Evolutionary conservation across 2,329 filamentous ascomycete species (phyloP), one percentile per base, ranked within the genome.

Genomic region (Fusarium pseudocircinatum): DNA sequence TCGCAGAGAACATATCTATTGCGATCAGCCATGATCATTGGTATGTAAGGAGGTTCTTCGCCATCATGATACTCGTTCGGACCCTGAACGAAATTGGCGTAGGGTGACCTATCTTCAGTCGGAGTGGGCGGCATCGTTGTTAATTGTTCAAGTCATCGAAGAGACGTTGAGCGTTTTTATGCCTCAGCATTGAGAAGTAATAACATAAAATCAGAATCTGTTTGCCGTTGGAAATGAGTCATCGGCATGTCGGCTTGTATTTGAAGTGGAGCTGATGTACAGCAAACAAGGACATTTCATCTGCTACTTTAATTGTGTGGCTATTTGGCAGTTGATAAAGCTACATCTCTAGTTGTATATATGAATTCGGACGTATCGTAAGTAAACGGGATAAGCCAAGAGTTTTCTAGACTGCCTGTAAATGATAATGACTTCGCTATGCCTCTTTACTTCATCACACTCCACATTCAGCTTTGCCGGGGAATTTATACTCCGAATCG

Each of bases 101-200:
- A 47, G 2, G 26, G 26, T 11, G 13, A 28, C 15, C 7, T 15
- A 7, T 15, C 26, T 47, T 22, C 20, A 10, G 6, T 4, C 13
- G 3, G 13, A 28, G 0, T 7, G 9, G 26, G 13, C 8, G 44
- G 8, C 44, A 47, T 28, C 7, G 0, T 28, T 11, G 2, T 11
- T 15, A 47, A 28, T 3, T 28, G 5, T 15, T 46, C 4, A 22
- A 46, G 18, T 15, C 1, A 15, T 15, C 3, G 26, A 46, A 46
- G 4, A 22, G 26, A 28, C 4, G 5, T 15, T 26, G 4, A 26
- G 12, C 24, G 0, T 9, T 8, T 26, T 13, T 0, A 44, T 26
- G 16, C 4, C 12, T 8, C 3, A 20, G 6, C 24, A 26, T 5
- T 26, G 7, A 44, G 16, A 7, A 26, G 7, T 26, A 7, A 10